Conservation (phyloP, 129 eudicot genomes). For the Dittrichia graveolens region DNA sequence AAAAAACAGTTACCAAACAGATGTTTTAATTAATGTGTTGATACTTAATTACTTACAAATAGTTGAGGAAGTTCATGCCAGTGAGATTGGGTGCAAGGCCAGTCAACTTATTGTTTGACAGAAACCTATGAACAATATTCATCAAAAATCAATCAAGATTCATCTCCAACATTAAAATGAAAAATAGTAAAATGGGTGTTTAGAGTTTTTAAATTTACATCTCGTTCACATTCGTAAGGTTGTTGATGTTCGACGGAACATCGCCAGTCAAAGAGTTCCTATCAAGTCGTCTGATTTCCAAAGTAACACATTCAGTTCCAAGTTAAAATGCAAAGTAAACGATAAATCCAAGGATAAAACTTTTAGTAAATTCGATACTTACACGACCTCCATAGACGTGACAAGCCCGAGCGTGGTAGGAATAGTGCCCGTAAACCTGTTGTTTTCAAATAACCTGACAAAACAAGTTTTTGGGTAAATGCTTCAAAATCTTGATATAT, state of each 20-base stretch:
- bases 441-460: constrained; percentile 48
- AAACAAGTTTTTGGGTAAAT: neutral
- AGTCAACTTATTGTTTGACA: constrained; percentile 48
- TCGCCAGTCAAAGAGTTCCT: constrained; percentile 39
- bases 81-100: constrained; percentile 50
- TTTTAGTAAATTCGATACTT: constrained; percentile 18
- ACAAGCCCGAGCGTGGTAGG: constrained; percentile 50
- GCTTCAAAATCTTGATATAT: no score
- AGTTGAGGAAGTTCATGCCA: constrained; percentile 43
- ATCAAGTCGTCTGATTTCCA: constrained; percentile 46
- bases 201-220: constrained; percentile 32
- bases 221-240: constrained; percentile 31
- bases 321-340: neutral
- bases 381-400: constrained; percentile 44
- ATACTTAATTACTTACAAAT: constrained; percentile 53
- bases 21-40: neutral
- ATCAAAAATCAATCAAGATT: no score
- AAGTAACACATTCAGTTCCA: constrained; percentile 6
- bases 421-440: constrained; percentile 45
- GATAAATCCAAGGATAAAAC: neutral
- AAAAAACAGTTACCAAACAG: neutral
- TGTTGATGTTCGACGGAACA: constrained; percentile 50
- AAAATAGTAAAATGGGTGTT: neutral
- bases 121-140: constrained; percentile 29
- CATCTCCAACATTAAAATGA: neutral